These are phyloP conservation scores for Thelonectria olida DNA, from an alignment of 2,329 filamentous ascomycete genomes.

Conservation along the genomic window DNA sequence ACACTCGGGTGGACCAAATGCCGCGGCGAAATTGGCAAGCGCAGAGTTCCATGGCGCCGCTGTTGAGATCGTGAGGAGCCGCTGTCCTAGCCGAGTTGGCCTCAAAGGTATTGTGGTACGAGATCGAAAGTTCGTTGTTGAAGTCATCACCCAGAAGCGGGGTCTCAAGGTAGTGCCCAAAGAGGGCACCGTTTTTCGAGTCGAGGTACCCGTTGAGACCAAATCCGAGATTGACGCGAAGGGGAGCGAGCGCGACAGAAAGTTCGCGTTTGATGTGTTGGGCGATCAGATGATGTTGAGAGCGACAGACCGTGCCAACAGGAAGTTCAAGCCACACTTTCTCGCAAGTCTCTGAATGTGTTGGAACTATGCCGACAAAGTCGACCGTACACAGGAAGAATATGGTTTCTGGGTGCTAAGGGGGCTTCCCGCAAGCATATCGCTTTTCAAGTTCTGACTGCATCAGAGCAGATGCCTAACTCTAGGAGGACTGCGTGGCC, in stretches of 20 bases:
- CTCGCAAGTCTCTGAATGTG: constrained; percentile 79
- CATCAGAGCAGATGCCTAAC: no score
- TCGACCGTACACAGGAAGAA: no score
- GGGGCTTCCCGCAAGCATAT: no score
- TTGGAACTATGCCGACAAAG: no score
- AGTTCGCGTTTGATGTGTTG: constrained; percentile 82
- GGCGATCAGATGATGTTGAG: constrained; percentile 88
- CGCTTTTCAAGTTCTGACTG: no score
- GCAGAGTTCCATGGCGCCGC: constrained; percentile 92
- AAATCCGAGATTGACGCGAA: constrained; percentile 18
- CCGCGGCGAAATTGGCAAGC: constrained; percentile 79
- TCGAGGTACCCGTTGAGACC: constrained; percentile 67
- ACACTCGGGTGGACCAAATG: constrained; percentile 62
- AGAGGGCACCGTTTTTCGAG: constrained; percentile 85
- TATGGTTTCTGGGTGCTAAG: no score
- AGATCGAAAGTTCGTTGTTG: constrained; percentile 87
- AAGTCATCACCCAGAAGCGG: constrained; percentile 79
- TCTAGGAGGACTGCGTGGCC: no score
- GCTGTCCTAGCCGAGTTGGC: constrained; percentile 84
- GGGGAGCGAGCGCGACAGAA: constrained; percentile 31
- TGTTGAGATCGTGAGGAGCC: constrained; percentile 83
- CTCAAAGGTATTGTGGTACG: constrained; percentile 86
- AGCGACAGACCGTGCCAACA: constrained; percentile 85
- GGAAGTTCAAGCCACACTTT: constrained; percentile 90
- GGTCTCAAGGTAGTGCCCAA: constrained; percentile 85